Base-by-base conservation (phyloP, 306 rosid genomes). In the Abrus precatorius region DNA sequence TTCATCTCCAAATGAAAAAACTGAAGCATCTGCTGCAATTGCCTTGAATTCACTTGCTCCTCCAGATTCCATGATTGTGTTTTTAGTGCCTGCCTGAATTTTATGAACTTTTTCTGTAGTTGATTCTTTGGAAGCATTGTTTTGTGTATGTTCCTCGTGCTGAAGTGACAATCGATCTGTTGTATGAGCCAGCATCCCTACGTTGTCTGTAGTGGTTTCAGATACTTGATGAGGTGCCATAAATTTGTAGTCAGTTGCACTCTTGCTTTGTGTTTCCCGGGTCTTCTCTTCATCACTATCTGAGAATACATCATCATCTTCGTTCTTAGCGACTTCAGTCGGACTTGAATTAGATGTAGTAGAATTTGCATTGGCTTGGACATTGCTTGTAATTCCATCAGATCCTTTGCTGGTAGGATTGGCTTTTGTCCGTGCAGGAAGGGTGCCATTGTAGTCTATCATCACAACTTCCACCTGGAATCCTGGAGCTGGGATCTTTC, bases 11-110 rank as follows among this genome's bases (percentile, higher is more conserved):
- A 95, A 95, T 52, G 92, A 69, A 86, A 95, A 95, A 76, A 93
- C 97, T 10, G 99, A 95, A 75, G 97, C 97, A 88, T 95, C 99
- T 2, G 99, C 99, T 14, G 99, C 97, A 54, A 95, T 91, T 70
- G 99, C 92, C 85, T 91, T 93, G 74, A 95, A 80, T 44, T 93
- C 94, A 72, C 76, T 88, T 54, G 72, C 84, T 57, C 90, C 90
- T 6, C 7, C 75, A 13, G 90, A 87, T 50, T 77, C 91, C 45
- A 44, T 29, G 56, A 77, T 91, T 27, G 81, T 67, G 49, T 85
- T 73, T 54, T 64, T 75, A 34, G 70, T 56, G 74, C 71, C 73
- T 43, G 76, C 61, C 28, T 78, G 66, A 63, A 82, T 70, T 68
- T 78, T 81, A 79, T 69, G 69, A 43, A 52, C 43, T 65, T 76